Base-by-base conservation (phyloP, 148 eudicot genomes). In the Silene latifolia region DNA sequence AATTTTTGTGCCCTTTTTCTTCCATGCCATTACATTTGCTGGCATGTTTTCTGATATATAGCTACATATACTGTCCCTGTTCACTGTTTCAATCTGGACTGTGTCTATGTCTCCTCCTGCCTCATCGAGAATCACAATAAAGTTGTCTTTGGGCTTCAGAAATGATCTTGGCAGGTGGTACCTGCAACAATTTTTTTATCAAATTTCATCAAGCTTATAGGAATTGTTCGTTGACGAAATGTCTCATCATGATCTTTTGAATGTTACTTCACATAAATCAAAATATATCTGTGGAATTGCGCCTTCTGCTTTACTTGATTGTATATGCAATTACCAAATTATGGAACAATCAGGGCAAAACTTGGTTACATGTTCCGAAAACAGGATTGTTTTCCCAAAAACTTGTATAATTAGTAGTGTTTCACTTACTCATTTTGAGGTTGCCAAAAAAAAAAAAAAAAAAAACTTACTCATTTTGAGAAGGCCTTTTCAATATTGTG, bases 111-210 rank as follows among this genome's bases (percentile, higher is more conserved):
- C 42, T 24, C 96, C 98, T 17, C 91, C 92, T 3, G 76, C 79
- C 78, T 96, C 98, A 74, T 95, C 99, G 20, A 90, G 82, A 3
- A 96, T 76, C 61, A 96, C 98, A 46, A 96, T 46, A 4, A 92
- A 80, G 77, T 96, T 96, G 70, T 86, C 80, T 66, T 77, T 86
- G 0, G 87, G 85, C 81, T 92, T 90, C 72, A 92, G 65, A 77
- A 78, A 89, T n/a, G 92, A 47, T 69, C 98, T 86, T 62, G 99
- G 99, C 54, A 96, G 76, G 72, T 96, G 98, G 83, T 96, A 93
- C 90, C 97, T 93, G 56, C 20, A 78, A 58, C n/a, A 32, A 51
- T 23, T 19, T 3, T 32, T 67, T 42, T 24, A 25, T 61, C 65
- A 61, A 5, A 61, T 21, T 12, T 27, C 42, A 8, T 61, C 32